Percentiles rank a stretch among this genome's conserved stretches.
Evolutionary conservation across 768 basidiomycete genomes (phyloP).

Genomic region (Termitomyces titanicus): DNA sequence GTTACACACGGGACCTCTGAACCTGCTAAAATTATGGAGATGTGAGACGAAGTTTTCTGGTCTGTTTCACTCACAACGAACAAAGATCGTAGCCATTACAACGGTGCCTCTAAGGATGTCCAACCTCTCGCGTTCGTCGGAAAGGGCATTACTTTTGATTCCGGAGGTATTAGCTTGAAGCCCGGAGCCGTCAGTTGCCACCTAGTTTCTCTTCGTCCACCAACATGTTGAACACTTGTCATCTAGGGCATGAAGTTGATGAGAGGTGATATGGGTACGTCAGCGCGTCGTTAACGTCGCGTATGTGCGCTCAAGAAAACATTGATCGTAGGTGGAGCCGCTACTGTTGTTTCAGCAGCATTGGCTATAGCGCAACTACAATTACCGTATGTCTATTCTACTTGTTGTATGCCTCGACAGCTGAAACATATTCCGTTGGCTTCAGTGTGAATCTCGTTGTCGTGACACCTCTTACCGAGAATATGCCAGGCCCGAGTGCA

Average conservation of each 20-base stretch:
- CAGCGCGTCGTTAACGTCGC: background rate
- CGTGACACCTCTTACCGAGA: conserved; percentile 75
- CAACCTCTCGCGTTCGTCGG: no score
- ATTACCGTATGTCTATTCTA: conserved; percentile 59
- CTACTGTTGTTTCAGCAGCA: conserved; percentile 68
- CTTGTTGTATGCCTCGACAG: background rate
- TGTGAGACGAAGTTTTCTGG: no score
- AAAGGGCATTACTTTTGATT: no score
- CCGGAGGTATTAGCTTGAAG: no score
- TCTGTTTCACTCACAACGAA: no score
- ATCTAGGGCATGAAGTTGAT: conserved; percentile 75
- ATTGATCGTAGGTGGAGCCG: conserved; percentile 59
- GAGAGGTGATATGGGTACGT: conserved; percentile 82
- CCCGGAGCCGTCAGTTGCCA: no score
- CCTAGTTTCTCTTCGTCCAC: no score
- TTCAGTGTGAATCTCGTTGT: conserved; percentile 71
- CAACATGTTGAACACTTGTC: background rate
- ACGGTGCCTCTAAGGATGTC: no score
- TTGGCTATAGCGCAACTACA: conserved; percentile 78
- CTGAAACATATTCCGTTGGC: conserved; percentile 1
- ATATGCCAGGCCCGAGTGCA: conserved; percentile 75
- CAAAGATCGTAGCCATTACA: no score
- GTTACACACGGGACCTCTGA: no score
- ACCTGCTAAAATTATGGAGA: no score
- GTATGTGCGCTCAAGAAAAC: background rate